Base-by-base conservation (phyloP, 225 moss, liverwort and hornwort genomes). In the Neckera pumila region DNA sequence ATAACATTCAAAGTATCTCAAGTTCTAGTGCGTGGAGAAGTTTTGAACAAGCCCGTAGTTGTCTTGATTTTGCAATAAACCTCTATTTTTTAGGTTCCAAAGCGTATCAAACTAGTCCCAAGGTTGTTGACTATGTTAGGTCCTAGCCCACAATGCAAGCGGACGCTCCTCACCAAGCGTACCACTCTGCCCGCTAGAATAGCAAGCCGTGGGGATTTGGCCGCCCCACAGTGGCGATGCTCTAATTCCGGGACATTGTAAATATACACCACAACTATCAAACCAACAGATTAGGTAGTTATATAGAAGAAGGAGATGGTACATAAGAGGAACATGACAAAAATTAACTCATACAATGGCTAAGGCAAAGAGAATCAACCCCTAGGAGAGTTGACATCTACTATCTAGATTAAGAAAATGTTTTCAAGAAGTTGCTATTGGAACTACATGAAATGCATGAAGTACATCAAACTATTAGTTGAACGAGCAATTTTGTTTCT, bases 371-470 rank as follows among this genome's bases (percentile, higher is more conserved):
- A 73, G 28, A 45, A 73, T 27, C 5, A 45, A 17, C 17, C 17
- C 3, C 11, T 17, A 17, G 3, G 2, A 45, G 27, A 45, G 17
- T 0, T 0, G 2, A 0, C 17, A 10, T 45, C 4, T 0, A 28
- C 6, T 73, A 10, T 40, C 0, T 40, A 1, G 3, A 40, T 27
- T 73, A 73, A 3, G 1, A 17, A 43, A 10, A 73, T 45, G 10
- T 45, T 43, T 45, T 73, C 17, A 45, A 73, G 28, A 30, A 6
- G 6, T 28, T 17, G 30, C 0, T 73, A 0, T 1, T 8, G 0
- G 2, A 70, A 1, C 15, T 42, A 71, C 14, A 72, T 28, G 17
- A 45, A 73, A 73, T 30, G 1, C 10, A 3, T 73, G 45, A 71
- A 6, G 12, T 23, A 1, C 14, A 40, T 70, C 23, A 13, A 69